Evolutionary conservation across 108 stramenopile genomes (phyloP).

Genomic region (Chaetoceros tenuissimus): DNA sequence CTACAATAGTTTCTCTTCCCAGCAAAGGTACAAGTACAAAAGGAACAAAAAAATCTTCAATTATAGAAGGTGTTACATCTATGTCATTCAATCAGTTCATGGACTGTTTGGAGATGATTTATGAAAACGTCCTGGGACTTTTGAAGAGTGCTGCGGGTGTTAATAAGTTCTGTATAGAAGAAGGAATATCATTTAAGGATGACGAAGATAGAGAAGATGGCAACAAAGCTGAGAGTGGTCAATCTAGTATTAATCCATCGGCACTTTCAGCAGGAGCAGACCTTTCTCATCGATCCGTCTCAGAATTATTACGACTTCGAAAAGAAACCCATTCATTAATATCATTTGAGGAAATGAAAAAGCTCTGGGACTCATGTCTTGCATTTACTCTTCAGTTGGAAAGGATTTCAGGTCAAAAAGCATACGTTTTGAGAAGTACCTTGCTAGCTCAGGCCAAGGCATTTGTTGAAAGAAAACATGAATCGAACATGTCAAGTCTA

Average conservation of each 20-base stretch:
- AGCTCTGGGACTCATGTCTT: conserved; percentile 77
- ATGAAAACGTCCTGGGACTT: conserved; percentile 70
- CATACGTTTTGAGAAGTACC: conserved; percentile 81
- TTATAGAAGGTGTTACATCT: conserved; percentile 50
- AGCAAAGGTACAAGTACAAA: conserved; percentile 7
- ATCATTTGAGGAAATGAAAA: conserved; percentile 70
- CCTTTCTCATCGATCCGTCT: conserved; percentile 69
- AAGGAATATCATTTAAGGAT: conserved; percentile 36
- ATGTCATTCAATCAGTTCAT: conserved; percentile 77
- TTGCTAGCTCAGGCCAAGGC: conserved; percentile 85
- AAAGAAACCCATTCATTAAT: conserved; percentile 80
- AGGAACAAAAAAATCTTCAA: conserved; percentile 5
- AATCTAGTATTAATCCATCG: conserved; percentile 1
- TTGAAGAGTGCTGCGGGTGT: conserved; percentile 55
- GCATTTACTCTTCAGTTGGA: conserved; percentile 68
- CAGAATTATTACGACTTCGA: conserved; percentile 72
- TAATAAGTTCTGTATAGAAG: conserved; percentile 40
- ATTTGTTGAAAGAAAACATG: conserved; percentile 88
- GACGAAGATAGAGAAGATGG: conserved; percentile 2
- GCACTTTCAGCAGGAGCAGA: conserved; percentile 65
- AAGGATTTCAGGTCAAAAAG: conserved; percentile 55
- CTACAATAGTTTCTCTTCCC: conserved; percentile 4
- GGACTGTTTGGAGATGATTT: conserved; percentile 76
- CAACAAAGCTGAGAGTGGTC: conserved; percentile 4
- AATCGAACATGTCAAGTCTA: conserved; percentile 80